phyloP scores from a whole-genome alignment of 2,329 filamentous ascomycete species.

The Epichloe elymi region DNA sequence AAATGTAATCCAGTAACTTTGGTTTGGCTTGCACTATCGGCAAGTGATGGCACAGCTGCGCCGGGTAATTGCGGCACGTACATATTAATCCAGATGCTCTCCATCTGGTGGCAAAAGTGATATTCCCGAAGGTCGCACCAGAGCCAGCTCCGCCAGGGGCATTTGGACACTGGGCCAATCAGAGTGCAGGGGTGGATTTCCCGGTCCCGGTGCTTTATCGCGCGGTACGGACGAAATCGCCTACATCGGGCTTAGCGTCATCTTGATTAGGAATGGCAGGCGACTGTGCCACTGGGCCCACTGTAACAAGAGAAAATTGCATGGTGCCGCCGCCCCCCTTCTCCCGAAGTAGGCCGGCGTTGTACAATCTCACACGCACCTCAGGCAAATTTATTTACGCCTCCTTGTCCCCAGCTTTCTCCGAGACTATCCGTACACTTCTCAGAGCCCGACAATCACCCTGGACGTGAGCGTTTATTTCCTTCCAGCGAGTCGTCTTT shows the following conservation, averaged over 20 bases:
- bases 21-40: too few relatives aligned
- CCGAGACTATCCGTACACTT: neutral
- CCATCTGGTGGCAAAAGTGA: neutral
- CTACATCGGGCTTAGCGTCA: conserved; percentile 1
- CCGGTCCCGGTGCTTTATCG: conserved; percentile 10
- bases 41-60: too few relatives aligned
- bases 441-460: too few relatives aligned
- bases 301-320: neutral
- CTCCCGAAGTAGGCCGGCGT: neutral
- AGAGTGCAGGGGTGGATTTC: neutral
- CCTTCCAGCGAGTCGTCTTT: too few relatives aligned
- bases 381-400: conserved; percentile 5
- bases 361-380: conserved; percentile 1
- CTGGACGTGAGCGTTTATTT: too few relatives aligned
- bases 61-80: neutral
- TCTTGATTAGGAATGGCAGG: conserved; percentile 4
- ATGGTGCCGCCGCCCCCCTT: neutral
- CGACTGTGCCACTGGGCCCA: neutral
- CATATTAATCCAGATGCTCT: neutral
- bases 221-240: neutral
- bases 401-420: neutral
- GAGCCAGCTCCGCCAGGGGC: too few relatives aligned
- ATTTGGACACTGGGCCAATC: conserved; percentile 3
- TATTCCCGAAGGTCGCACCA: too few relatives aligned
- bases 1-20: too few relatives aligned